A percentile compares a stretch with the other conserved stretches of the same genome.
These are phyloP conservation scores for Stephania cephalantha DNA, from an alignment of 164 flowering plant genomes.

Conservation along the genomic window DNA sequence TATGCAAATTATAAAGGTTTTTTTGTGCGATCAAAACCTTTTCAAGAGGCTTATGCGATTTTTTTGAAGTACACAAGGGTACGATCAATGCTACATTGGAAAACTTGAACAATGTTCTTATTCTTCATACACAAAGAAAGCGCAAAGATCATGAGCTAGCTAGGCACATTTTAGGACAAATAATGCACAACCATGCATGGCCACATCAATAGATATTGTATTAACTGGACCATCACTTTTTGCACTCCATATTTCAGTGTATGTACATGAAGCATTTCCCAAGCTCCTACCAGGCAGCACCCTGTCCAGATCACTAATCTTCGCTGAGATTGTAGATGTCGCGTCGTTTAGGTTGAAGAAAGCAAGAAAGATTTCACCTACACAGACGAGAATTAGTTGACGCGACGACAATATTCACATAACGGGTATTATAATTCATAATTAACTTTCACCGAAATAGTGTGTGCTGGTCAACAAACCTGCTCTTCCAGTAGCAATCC, in stretches of 20 bases:
- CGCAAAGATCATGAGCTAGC: no score
- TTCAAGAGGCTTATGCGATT: no score
- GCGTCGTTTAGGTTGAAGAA: constrained; percentile 56
- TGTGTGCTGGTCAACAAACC: constrained; percentile 27
- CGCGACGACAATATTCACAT: not conserved
- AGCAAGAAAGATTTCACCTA: constrained; percentile 70
- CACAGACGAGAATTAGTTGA: constrained; percentile 5
- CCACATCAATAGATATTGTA: constrained; percentile 26
- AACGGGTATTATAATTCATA: not conserved
- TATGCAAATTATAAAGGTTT: no score
- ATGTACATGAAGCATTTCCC: constrained; percentile 28
- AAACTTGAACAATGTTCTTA: no score
- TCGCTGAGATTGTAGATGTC: constrained; percentile 39
- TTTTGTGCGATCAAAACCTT: no score
- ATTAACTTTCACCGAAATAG: not conserved
- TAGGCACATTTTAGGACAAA: constrained; percentile 9
- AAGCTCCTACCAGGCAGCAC: constrained; percentile 34
- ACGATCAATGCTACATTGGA: no score
- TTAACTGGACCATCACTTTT: constrained; percentile 26
- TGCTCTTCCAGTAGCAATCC: constrained; percentile 81
- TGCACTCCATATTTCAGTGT: constrained; percentile 66
- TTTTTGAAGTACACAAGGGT: no score
- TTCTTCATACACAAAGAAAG: no score
- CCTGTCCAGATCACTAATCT: constrained; percentile 38
- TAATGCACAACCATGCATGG: constrained; percentile 14